Conservation (phyloP, 2,329 filamentous ascomycete genomes). For the Graphilbum ipis-grandicollis region DNA sequence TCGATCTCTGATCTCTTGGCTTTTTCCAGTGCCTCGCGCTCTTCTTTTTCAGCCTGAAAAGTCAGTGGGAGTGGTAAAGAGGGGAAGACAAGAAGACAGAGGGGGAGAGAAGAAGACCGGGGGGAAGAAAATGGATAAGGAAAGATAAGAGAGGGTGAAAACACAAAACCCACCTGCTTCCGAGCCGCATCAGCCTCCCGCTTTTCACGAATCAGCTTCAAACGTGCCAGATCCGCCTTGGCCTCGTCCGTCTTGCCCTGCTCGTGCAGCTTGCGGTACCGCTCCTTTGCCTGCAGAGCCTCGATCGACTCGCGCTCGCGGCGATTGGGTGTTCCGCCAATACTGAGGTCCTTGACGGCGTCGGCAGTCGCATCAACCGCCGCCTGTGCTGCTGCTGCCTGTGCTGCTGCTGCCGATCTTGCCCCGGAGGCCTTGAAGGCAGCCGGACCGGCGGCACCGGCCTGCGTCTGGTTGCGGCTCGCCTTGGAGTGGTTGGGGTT, state of each 20-base stretch:
- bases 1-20: constrained; percentile 32
- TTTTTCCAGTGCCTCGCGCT: constrained; percentile 33
- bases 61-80: no score
- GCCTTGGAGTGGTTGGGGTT: constrained; percentile 88
- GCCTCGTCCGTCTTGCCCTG: constrained; percentile 96
- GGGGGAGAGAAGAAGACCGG: no score
- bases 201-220: constrained; percentile 70
- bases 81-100: no score
- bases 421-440: not conserved
- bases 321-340: constrained; percentile 22
- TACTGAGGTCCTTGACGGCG: constrained; percentile 35
- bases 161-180: constrained; percentile 49
- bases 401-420: constrained; percentile 19
- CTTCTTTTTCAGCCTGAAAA: constrained; percentile 39
- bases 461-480: constrained; percentile 38
- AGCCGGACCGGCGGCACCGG: constrained; percentile 12
- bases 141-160: constrained; percentile 1
- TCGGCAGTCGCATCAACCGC: constrained; percentile 29
- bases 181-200: constrained; percentile 68
- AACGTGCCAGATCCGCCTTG: constrained; percentile 68
- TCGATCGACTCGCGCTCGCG: constrained; percentile 59
- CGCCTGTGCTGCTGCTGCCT: not conserved
- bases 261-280: constrained; percentile 80
- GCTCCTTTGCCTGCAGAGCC: constrained; percentile 74
- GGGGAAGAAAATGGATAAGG: no score